These are phyloP conservation scores for Phytophthora aleatoria DNA, from an alignment of 352 stramenopile genomes.

Conservation along the genomic window DNA sequence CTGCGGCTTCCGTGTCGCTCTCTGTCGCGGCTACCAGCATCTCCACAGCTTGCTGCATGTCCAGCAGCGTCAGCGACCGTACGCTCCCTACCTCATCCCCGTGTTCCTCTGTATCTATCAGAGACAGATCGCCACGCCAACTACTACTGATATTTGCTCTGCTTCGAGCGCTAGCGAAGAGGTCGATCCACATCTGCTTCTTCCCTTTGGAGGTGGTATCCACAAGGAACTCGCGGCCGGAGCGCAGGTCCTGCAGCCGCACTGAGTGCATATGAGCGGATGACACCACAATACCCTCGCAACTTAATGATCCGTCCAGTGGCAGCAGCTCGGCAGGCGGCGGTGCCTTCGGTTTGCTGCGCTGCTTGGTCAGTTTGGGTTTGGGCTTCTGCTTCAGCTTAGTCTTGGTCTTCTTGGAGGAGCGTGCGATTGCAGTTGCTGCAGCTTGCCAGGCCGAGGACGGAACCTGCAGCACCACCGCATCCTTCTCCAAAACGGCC, in stretches of 20 bases:
- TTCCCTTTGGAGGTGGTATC: conserved; percentile 45
- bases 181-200: conserved; percentile 64
- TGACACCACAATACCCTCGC: conserved; percentile 64
- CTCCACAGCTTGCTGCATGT: conserved; percentile 33
- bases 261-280: conserved; percentile 65
- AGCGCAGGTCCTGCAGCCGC: conserved; percentile 49
- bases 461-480: conserved; percentile 39
- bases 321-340: conserved; percentile 33
- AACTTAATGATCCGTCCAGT: conserved; percentile 48
- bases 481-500: conserved; percentile 41
- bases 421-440: conserved; percentile 3
- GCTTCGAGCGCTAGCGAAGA: conserved; percentile 40
- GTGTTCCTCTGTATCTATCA: conserved; percentile 4
- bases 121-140: conserved; percentile 15
- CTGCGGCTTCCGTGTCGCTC: conserved; percentile 15
- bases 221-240: conserved; percentile 48
- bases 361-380: conserved; percentile 20
- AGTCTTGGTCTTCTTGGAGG: conserved; percentile 24
- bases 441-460: conserved; percentile 28
- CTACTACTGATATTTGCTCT: conserved; percentile 26
- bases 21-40: conserved; percentile 36
- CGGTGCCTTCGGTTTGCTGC: conserved; percentile 14
- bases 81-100: background rate
- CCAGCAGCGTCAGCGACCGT: conserved; percentile 14
- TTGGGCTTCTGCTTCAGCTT: conserved; percentile 26